Conservation (phyloP, 257 asterid genomes). For the Eucommia ulmoides region DNA sequence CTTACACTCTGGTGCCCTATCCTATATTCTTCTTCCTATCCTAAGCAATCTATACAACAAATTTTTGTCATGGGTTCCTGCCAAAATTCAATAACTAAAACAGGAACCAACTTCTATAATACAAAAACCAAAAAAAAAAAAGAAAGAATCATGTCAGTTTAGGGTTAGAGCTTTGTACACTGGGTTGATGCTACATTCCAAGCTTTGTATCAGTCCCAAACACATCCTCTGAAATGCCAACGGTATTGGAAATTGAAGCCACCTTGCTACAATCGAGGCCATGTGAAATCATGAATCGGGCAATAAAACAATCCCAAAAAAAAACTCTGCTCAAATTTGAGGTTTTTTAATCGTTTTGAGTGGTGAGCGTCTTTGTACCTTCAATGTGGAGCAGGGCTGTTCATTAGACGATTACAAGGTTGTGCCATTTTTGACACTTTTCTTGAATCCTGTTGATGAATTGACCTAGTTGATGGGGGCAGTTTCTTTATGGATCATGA, state of each 20-base stretch:
- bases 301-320: conserved; percentile 8
- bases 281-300: background rate
- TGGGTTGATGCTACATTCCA: no score
- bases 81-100: conserved; percentile 13
- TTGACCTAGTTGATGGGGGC: no score
- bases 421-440: conserved; percentile 13
- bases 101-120: conserved; percentile 34
- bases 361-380: conserved; percentile 12
- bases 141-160: conserved; percentile 40
- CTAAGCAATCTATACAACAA: conserved; percentile 39
- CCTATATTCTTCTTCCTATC: conserved; percentile 22
- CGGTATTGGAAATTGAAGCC: background rate
- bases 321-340: conserved; percentile 9
- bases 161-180: conserved; percentile 58
- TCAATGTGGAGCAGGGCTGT: conserved; percentile 16
- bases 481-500: conserved; percentile 8
- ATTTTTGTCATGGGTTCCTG: conserved; percentile 27
- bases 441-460: conserved; percentile 14
- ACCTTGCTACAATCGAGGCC: no score
- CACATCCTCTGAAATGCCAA: background rate
- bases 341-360: no score
- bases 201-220: no score
- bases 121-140: conserved; percentile 50
- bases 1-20: conserved; percentile 20
- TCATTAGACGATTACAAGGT: conserved; percentile 18